Conservation (phyloP, 75 land plant genomes). For the Gnetum montanum region DNA sequence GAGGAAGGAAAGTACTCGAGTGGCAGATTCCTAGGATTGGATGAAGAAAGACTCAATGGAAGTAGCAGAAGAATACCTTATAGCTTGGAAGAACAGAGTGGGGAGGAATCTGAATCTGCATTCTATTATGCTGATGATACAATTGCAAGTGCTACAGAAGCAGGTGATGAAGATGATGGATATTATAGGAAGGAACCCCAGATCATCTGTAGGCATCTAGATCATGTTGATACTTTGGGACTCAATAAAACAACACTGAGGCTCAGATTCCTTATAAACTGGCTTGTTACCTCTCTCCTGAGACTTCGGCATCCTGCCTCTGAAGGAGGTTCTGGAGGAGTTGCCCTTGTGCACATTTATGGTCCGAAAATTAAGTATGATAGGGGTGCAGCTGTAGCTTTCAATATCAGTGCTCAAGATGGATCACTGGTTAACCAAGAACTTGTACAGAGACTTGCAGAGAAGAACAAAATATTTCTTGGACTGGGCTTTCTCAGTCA, state of each 20-base stretch:
- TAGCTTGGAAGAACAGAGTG: constrained; percentile 18
- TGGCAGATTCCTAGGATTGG: constrained; percentile 34
- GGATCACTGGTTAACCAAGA: constrained; percentile 51
- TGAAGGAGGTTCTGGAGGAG: constrained; percentile 18
- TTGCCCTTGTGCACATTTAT: constrained; percentile 70
- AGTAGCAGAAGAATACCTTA: constrained; percentile 42
- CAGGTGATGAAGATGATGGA: constrained; percentile 22
- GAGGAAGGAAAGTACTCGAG: constrained; percentile 18
- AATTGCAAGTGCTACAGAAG: constrained; percentile 15
- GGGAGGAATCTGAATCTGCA: constrained; percentile 10
- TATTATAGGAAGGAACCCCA: constrained; percentile 51
- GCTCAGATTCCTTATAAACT: constrained; percentile 67
- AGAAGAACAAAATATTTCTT: constrained; percentile 61
- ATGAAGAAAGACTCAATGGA: constrained; percentile 25
- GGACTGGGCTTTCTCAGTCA: constrained; percentile 80
- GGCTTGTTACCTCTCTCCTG: constrained; percentile 82
- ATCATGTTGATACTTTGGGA: constrained; percentile 83
- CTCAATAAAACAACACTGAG: constrained; percentile 80
- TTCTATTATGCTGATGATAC: constrained; percentile 17
- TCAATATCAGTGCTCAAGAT: constrained; percentile 57
- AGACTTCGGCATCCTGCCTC: constrained; percentile 58
- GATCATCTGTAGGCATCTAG: constrained; percentile 74
- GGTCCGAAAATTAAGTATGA: constrained; percentile 91
- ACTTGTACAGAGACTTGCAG: constrained; percentile 72
- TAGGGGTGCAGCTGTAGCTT: constrained; percentile 88